Conservation (phyloP, 352 stramenopile genomes). For the Peronospora belbahrii region DNA sequence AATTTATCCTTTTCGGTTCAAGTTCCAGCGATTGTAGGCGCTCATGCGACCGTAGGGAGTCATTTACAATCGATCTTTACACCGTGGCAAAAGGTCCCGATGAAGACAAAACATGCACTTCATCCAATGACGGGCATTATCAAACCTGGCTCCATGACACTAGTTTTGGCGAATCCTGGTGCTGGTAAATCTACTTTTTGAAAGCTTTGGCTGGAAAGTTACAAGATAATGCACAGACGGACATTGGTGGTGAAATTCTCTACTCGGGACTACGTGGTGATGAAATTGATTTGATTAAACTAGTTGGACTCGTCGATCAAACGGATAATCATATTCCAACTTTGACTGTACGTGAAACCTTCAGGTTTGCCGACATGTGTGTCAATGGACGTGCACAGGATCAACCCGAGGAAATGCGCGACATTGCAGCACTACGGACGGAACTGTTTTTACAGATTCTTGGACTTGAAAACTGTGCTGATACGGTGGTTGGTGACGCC, state of each 20-base stretch:
- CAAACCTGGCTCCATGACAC: conserved; percentile 37
- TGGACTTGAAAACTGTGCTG: conserved; percentile 82
- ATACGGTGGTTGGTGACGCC: conserved; percentile 90
- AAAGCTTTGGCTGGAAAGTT: conserved; percentile 57
- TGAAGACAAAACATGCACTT: conserved; percentile 33
- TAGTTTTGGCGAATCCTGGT: conserved; percentile 44
- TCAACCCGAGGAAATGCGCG: conserved; percentile 63
- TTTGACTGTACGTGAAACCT: conserved; percentile 88
- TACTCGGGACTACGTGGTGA: conserved; percentile 37
- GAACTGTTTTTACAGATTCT: conserved; percentile 76
- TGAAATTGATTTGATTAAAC: conserved; percentile 50
- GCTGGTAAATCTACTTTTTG: conserved; percentile 63
- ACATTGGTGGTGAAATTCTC: conserved; percentile 36
- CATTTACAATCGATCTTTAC: conserved; percentile 25
- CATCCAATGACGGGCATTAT: conserved; percentile 68
- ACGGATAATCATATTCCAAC: conserved; percentile 86
- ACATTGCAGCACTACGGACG: conserved; percentile 58
- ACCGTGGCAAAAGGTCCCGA: conserved; percentile 36
- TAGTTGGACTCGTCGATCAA: conserved; percentile 56
- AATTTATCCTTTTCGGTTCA: conserved; percentile 64
- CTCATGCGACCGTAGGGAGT: conserved; percentile 9
- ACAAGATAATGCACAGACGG: conserved; percentile 23
- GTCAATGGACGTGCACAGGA: conserved; percentile 52
- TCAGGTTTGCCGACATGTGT: conserved; percentile 91
- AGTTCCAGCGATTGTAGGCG: conserved; percentile 34